A percentile compares a stretch with the other conserved stretches of the same genome.
Evolutionary conservation across 805 yeast species (phyloP).

Genomic region (Ogataea dorogensis): DNA sequence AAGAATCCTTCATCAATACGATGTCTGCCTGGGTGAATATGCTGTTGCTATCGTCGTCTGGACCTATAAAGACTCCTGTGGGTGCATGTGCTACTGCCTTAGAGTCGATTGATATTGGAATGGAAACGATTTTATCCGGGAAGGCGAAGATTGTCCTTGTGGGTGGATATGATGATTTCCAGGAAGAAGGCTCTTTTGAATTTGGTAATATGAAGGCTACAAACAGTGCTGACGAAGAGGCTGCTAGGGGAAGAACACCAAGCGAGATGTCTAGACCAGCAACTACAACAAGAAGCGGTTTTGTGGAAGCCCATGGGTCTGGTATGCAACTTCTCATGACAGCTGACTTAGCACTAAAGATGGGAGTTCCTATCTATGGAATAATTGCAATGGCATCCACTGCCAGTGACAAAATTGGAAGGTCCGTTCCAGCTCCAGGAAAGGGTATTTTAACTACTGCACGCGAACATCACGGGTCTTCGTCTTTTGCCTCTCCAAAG

Average conservation of each 20-base stretch:
- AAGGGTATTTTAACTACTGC: slow-evolving; percentile 99
- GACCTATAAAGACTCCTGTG: slow-evolving; percentile 98
- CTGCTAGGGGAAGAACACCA: slow-evolving; percentile 96
- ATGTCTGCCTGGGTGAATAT: slow-evolving; percentile 99
- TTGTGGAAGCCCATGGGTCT: slow-evolving; percentile 99
- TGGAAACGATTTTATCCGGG: slow-evolving; percentile 88
- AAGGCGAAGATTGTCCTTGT: slow-evolving; percentile 95
- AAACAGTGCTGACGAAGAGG: slow-evolving; percentile 82
- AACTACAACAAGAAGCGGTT: slow-evolving; percentile 93
- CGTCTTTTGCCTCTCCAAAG: slow-evolving; percentile 76
- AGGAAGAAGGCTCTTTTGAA: slow-evolving; percentile 97
- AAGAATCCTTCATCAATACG: slow-evolving; percentile 97
- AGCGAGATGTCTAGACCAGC: slow-evolving; percentile 98
- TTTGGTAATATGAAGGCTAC: slow-evolving; percentile 99
- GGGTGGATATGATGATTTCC: slow-evolving; percentile 99
- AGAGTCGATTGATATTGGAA: slow-evolving; percentile 95
- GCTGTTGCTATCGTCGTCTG: slow-evolving; percentile 94
- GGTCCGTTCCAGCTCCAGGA: slow-evolving; percentile 99
- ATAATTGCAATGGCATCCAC: slow-evolving; percentile 92
- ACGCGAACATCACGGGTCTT: slow-evolving; percentile 81
- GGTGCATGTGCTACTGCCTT: slow-evolving; percentile 99
- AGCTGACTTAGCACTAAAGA: slow-evolving; percentile 87
- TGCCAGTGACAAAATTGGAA: slow-evolving; percentile 97
- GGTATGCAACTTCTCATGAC: slow-evolving; percentile 97
- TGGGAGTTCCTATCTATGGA: slow-evolving; percentile 99